phyloP scores from a whole-genome alignment of 148 eudicot genomes.

The Rheum nobile region DNA sequence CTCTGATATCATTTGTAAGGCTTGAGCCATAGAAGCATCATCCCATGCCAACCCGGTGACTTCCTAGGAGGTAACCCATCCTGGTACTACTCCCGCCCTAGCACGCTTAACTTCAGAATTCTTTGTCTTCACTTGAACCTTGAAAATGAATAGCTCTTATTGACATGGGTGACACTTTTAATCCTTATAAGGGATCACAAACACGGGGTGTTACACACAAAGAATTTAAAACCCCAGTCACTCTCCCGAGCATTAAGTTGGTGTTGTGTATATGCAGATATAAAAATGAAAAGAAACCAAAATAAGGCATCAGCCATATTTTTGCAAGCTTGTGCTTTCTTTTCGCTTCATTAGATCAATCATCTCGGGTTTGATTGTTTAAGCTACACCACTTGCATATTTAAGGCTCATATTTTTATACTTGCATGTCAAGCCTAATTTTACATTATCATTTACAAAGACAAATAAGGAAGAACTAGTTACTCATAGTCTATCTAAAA shows the following conservation, averaged over 20 bases:
- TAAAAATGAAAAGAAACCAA: not conserved
- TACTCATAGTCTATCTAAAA: not conserved
- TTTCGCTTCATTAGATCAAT: not conserved
- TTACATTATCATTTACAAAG: not conserved
- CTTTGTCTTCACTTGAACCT: no score
- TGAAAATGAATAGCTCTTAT: no score
- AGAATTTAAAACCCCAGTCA: conserved; percentile 20
- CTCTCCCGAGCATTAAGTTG: conserved; percentile 18
- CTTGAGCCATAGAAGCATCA: no score
- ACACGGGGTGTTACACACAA: no score
- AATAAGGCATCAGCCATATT: not conserved
- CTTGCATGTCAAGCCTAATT: not conserved
- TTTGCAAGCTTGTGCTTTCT: not conserved
- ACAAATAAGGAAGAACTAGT: not conserved
- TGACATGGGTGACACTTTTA: no score
- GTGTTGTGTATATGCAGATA: conserved; percentile 16
- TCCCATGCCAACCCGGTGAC: no score
- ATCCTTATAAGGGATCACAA: no score
- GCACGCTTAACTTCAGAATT: no score
- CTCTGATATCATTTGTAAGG: no score
- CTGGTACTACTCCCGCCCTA: no score
- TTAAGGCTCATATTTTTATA: not conserved
- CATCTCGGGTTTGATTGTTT: not conserved
- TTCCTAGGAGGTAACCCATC: no score
- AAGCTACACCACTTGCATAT: not conserved